These are phyloP conservation scores for Xylariaceae sp. DNA, from an alignment of 2,329 filamentous ascomycete species.

Conservation along the genomic window DNA sequence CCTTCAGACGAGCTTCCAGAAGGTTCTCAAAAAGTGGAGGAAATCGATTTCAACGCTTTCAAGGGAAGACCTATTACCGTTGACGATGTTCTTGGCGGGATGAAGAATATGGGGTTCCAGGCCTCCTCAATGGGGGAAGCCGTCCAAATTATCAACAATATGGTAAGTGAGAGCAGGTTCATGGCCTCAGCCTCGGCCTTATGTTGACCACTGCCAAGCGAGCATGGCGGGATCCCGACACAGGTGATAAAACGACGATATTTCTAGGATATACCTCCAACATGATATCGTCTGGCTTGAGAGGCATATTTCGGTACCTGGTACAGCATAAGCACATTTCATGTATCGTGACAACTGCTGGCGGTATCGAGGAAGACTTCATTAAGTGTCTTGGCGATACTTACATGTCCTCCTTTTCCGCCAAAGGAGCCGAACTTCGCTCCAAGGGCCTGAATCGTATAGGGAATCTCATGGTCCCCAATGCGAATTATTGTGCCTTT, in stretches of 20 bases:
- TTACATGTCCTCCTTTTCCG: slow-evolving; percentile 83
- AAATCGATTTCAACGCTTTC: slow-evolving; percentile 87
- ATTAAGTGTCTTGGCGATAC: slow-evolving; percentile 97
- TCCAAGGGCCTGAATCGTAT: slow-evolving; percentile 90
- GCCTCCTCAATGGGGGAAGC: slow-evolving; percentile 71
- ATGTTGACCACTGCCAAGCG: slow-evolving; percentile 42
- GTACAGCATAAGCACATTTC: slow-evolving; percentile 91
- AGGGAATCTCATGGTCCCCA: slow-evolving; percentile 91
- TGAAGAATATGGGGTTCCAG: slow-evolving; percentile 84
- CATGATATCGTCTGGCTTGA: slow-evolving; percentile 90
- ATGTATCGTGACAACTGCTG: slow-evolving; percentile 90
- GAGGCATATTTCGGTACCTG: slow-evolving; percentile 87
- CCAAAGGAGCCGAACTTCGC: slow-evolving; percentile 71
- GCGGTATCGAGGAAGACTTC: slow-evolving; percentile 93
- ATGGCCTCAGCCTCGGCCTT: slow-evolving; percentile 16
- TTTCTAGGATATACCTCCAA: slow-evolving; percentile 98
- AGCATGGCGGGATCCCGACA: slow-evolving; percentile 76
- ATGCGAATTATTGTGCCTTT: slow-evolving; percentile 95
- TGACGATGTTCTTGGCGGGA: slow-evolving; percentile 75
- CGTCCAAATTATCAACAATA: slow-evolving; percentile 87
- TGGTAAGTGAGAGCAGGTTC: slow-evolving; percentile 57
- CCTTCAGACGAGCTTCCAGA: slow-evolving; percentile 77
- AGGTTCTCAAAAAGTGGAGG: slow-evolving; percentile 75
- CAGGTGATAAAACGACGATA: slow-evolving; percentile 78
- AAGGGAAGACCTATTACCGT: slow-evolving; percentile 73